A percentile compares a stretch with the other conserved stretches of the same genome.
These are phyloP conservation scores for Cantharellus anzutake DNA, from an alignment of 768 basidiomycete genomes.

Conservation along the genomic window DNA sequence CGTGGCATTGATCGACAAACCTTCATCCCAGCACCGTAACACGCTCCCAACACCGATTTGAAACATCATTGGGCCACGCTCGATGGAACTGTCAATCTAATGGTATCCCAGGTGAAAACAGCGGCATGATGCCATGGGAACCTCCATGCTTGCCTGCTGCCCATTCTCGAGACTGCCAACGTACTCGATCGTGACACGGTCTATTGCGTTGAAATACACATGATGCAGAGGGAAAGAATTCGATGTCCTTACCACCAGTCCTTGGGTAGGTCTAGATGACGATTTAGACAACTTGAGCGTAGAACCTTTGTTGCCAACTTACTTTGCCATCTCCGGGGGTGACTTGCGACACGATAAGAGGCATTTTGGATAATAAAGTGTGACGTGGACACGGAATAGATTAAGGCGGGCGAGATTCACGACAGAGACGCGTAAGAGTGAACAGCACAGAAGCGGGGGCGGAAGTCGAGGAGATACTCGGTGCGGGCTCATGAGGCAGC, in stretches of 20 bases:
- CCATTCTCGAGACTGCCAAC: not conserved
- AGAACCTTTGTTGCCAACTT: too few relatives aligned
- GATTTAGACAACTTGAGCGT: too few relatives aligned
- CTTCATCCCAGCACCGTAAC: conserved; percentile 84
- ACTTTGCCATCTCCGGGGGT: not conserved
- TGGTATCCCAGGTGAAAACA: not conserved
- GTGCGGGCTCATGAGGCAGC: too few relatives aligned
- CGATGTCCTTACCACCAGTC: not conserved
- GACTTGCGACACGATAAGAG: too few relatives aligned
- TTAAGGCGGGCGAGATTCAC: too few relatives aligned
- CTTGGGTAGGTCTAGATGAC: not conserved
- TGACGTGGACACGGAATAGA: too few relatives aligned
- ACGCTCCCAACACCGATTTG: conserved; percentile 56
- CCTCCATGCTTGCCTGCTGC: too few relatives aligned
- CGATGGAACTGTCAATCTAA: conserved; percentile 8
- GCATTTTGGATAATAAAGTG: too few relatives aligned
- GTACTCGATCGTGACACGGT: not conserved
- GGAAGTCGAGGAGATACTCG: too few relatives aligned
- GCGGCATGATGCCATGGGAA: too few relatives aligned
- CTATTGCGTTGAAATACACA: not conserved
- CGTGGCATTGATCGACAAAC: conserved; percentile 21
- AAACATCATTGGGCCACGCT: conserved; percentile 36
- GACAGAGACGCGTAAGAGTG: too few relatives aligned
- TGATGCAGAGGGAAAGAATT: not conserved
- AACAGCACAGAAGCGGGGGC: too few relatives aligned